Percentiles rank a stretch among this genome's conserved stretches.
These are phyloP conservation scores for Cercis canadensis DNA, from an alignment of 306 rosid genomes.

Conservation along the genomic window DNA sequence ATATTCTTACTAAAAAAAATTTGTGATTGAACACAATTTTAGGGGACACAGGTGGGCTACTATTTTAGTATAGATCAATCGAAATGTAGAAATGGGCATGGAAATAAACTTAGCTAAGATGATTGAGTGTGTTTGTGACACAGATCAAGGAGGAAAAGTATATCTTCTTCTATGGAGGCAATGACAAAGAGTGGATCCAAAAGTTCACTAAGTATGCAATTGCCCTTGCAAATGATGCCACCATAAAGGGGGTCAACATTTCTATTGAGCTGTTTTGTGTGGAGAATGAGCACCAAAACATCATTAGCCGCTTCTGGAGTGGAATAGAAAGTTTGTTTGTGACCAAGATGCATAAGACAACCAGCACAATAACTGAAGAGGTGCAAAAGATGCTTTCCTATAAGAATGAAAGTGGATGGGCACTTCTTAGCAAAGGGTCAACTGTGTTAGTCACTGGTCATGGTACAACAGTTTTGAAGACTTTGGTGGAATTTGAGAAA, in stretches of 20 bases:
- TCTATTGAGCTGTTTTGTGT: slow-evolving; percentile 49
- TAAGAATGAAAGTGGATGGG: slow-evolving; percentile 79
- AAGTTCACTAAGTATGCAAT: slow-evolving; percentile 54
- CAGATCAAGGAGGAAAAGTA: slow-evolving; percentile 59
- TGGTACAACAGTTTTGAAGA: slow-evolving; percentile 52
- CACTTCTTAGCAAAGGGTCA: slow-evolving; percentile 57
- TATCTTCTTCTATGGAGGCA: slow-evolving; percentile 72
- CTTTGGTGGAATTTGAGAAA: slow-evolving; percentile 63
- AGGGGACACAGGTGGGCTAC: too few relatives aligned
- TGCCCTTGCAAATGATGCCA: slow-evolving; percentile 44
- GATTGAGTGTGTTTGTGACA: not conserved
- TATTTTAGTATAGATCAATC: too few relatives aligned
- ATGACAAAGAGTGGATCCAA: slow-evolving; percentile 61
- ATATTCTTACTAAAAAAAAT: too few relatives aligned
- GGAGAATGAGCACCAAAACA: slow-evolving; percentile 46
- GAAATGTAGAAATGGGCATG: too few relatives aligned
- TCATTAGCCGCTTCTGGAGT: slow-evolving; percentile 47
- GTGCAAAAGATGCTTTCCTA: slow-evolving; percentile 67
- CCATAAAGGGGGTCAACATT: slow-evolving; percentile 52
- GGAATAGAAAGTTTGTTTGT: slow-evolving; percentile 62
- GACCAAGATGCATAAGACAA: slow-evolving; percentile 47
- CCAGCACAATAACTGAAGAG: slow-evolving; percentile 49
- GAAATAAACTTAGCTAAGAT: too few relatives aligned
- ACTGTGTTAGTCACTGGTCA: slow-evolving; percentile 55
- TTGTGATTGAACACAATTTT: too few relatives aligned